A percentile compares a stretch with the other conserved stretches of the same genome.
These are phyloP conservation scores for Arctium minus DNA, from an alignment of 129 eudicot genomes.

Conservation along the genomic window DNA sequence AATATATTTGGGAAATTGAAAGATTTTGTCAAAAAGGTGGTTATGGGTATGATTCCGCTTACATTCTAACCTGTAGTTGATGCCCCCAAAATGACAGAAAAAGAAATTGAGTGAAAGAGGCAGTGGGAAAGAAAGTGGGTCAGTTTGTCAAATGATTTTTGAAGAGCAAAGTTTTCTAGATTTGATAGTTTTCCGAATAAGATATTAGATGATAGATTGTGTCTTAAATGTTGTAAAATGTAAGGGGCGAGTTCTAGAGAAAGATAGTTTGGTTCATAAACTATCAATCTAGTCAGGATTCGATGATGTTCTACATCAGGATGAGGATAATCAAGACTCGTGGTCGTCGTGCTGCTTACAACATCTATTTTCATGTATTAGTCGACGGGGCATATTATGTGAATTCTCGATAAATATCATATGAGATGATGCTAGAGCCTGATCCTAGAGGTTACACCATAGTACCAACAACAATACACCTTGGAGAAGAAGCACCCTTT, in stretches of 20 bases:
- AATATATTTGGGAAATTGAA: too few species aligned
- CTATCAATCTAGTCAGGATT: constrained; percentile 94
- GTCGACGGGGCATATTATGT: constrained; percentile 98
- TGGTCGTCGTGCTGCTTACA: constrained; percentile 94
- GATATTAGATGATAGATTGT: too few species aligned
- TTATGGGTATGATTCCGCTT: too few species aligned
- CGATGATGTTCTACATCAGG: constrained; percentile 94
- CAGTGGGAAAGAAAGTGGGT: too few species aligned
- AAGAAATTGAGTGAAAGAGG: too few species aligned
- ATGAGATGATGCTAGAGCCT: constrained; percentile 97
- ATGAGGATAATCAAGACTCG: constrained; percentile 99
- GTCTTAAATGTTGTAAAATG: too few species aligned
- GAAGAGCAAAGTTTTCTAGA: too few species aligned
- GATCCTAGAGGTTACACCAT: constrained; percentile 96
- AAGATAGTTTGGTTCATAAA: constrained; percentile 90
- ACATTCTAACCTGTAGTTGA: too few species aligned
- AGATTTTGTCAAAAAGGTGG: too few species aligned
- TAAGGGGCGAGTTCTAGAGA: constrained; percentile 98
- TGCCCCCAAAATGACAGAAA: too few species aligned
- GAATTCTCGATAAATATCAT: constrained; percentile 96
- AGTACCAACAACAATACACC: constrained; percentile 96
- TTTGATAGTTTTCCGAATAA: too few species aligned
- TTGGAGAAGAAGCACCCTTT: constrained; percentile 99
- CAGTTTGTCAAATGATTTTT: too few species aligned
- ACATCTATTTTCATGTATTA: constrained; percentile 89